Conservation (phyloP, 257 asterid species). For the Solanum chaucha region DNA sequence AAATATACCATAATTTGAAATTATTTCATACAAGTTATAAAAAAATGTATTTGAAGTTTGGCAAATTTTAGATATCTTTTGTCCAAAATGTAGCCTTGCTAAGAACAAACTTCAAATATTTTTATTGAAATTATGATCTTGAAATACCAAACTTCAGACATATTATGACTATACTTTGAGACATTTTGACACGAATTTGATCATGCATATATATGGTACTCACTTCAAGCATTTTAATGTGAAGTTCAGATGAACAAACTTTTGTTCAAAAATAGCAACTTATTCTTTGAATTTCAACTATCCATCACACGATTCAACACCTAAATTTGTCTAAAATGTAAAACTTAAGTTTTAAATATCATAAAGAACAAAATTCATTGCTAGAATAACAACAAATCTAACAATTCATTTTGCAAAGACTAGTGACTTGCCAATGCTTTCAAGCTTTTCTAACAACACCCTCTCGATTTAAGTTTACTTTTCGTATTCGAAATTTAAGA, state of each 20-base stretch:
- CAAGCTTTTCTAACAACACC: background rate
- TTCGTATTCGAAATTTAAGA: background rate
- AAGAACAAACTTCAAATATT: background rate
- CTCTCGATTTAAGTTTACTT: background rate
- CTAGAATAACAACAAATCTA: background rate
- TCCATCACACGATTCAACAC: background rate
- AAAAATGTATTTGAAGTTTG: background rate
- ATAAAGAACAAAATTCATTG: background rate
- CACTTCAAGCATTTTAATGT: background rate
- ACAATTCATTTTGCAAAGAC: background rate
- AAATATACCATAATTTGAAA: background rate
- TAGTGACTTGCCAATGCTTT: background rate
- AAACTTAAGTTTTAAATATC: background rate
- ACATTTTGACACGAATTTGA: background rate
- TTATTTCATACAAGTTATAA: background rate
- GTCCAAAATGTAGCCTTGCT: background rate
- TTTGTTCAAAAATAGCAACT: background rate
- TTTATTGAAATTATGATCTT: background rate
- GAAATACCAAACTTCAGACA: background rate
- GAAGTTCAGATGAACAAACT: rapidly evolving
- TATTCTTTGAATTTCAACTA: background rate
- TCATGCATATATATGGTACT: background rate
- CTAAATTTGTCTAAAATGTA: background rate
- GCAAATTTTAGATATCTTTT: background rate
- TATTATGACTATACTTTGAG: background rate